Evolutionary conservation across 495 filamentous ascomycete species (phyloP).

Genomic region (Annulohypoxylon bovei): DNA sequence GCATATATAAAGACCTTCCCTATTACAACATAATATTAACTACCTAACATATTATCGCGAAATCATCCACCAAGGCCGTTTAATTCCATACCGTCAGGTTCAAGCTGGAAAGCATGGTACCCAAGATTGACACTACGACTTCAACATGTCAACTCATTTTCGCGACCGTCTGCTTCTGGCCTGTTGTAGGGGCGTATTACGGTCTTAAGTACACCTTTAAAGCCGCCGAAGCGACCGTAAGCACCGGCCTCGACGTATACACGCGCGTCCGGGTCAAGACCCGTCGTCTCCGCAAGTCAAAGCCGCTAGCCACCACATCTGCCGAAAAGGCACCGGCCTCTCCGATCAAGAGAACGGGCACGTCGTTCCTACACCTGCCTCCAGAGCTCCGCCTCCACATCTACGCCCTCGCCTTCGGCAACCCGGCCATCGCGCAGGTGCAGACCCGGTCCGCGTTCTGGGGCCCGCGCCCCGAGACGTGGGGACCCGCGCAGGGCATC

Average conservation of each 20-base stretch:
- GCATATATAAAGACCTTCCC: neutral
- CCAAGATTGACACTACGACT: neutral
- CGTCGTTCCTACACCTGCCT: constrained; percentile 35
- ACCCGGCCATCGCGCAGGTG: constrained; percentile 14
- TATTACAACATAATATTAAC: neutral
- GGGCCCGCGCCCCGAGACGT: constrained; percentile 14
- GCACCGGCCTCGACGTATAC: neutral
- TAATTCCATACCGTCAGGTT: neutral
- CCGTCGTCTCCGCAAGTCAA: constrained; percentile 14
- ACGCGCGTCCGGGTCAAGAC: constrained; percentile 4
- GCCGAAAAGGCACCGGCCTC: neutral
- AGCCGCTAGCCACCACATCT: constrained; percentile 11
- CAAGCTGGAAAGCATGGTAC: neutral
- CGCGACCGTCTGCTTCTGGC: neutral
- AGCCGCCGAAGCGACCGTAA: neutral
- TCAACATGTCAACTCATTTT: neutral
- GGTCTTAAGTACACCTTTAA: neutral
- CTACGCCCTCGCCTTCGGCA: constrained; percentile 18
- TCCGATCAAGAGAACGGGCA: neutral
- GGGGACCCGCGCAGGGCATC: constrained; percentile 24
- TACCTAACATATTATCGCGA: neutral
- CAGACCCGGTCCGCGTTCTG: neutral
- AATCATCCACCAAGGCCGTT: neutral
- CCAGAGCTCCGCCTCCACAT: constrained; percentile 31
- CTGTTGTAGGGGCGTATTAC: constrained; percentile 8